phyloP scores from a whole-genome alignment of 2,329 filamentous ascomycete species.

The Ophiostoma montium region DNA sequence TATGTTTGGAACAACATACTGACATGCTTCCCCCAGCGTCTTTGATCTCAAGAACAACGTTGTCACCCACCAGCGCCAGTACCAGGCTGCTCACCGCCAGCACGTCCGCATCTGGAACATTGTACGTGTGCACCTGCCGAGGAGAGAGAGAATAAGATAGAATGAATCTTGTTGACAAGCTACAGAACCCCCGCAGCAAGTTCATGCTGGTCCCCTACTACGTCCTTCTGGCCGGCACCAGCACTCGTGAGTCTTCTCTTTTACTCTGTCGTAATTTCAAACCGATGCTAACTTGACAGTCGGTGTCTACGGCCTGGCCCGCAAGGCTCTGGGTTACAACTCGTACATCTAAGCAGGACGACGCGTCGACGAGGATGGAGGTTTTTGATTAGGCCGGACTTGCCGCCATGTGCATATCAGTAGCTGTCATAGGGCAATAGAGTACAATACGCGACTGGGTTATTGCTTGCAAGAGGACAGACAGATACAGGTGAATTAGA shows the following conservation, averaged over 20 bases:
- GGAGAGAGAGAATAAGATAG: background rate
- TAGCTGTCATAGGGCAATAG: background rate
- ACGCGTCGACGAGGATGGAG: too few species aligned
- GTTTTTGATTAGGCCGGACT: too few species aligned
- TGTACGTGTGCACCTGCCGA: constrained; percentile 38
- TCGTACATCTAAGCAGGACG: constrained; percentile 40
- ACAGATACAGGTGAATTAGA: too few species aligned
- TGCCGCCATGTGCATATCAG: constrained; percentile 7
- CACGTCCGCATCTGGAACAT: constrained; percentile 64
- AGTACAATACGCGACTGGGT: too few species aligned
- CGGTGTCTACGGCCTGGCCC: constrained; percentile 57
- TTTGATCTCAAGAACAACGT: constrained; percentile 66
- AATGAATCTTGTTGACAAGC: constrained; percentile 17
- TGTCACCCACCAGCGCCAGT: constrained; percentile 58
- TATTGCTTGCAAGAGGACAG: too few species aligned
- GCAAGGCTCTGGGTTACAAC: constrained; percentile 65
- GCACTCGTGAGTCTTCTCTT: constrained; percentile 32
- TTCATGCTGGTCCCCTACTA: constrained; percentile 56
- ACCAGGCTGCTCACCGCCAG: constrained; percentile 57
- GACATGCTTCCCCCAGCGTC: constrained; percentile 25
- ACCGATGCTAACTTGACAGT: constrained; percentile 25
- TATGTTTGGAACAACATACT: background rate
- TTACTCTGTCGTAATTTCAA: too few species aligned
- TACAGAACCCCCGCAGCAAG: constrained; percentile 50
- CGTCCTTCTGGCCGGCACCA: constrained; percentile 45